Percentiles rank a stretch among this genome's conserved stretches.
Conservation (phyloP, 345 rosid genomes). For the Citrus cavaleriei region DNA sequence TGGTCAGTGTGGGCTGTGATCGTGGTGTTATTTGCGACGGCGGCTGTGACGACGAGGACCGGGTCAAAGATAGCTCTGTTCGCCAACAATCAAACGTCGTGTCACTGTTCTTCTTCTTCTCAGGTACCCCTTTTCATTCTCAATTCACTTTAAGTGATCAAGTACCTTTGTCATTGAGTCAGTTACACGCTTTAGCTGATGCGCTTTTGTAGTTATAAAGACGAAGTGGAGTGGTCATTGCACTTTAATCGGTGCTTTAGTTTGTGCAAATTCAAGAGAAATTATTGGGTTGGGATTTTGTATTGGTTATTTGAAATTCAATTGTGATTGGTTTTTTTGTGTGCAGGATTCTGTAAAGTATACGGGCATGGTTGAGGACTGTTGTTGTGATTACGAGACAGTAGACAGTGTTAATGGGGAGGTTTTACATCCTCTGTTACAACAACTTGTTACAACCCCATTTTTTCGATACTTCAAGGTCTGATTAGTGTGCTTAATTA, state of each 20-base stretch:
- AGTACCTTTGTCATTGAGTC: no score
- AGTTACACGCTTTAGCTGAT: no score
- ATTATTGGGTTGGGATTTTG: not conserved
- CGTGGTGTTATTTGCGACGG: conserved; percentile 36
- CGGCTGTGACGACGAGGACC: conserved; percentile 29
- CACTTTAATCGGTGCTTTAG: no score
- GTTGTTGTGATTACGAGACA: conserved; percentile 91
- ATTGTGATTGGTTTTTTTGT: not conserved
- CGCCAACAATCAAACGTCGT: conserved; percentile 28
- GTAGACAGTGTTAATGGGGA: conserved; percentile 61
- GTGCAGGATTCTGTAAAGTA: conserved; percentile 5
- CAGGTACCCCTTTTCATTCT: no score
- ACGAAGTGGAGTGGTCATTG: no score
- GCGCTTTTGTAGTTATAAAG: no score
- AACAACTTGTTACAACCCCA: conserved; percentile 72
- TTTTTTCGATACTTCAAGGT: conserved; percentile 95
- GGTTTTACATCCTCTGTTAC: conserved; percentile 73
- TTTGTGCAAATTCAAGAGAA: no score
- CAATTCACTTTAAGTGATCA: no score
- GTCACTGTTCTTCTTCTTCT: conserved; percentile 54
- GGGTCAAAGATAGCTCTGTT: conserved; percentile 25
- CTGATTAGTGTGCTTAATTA: not conserved
- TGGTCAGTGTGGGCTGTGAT: conserved; percentile 40
- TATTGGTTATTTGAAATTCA: not conserved
- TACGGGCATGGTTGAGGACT: conserved; percentile 74